Base-by-base conservation (phyloP, 2,329 filamentous ascomycete genomes). In the Talaromyces marneffei region DNA sequence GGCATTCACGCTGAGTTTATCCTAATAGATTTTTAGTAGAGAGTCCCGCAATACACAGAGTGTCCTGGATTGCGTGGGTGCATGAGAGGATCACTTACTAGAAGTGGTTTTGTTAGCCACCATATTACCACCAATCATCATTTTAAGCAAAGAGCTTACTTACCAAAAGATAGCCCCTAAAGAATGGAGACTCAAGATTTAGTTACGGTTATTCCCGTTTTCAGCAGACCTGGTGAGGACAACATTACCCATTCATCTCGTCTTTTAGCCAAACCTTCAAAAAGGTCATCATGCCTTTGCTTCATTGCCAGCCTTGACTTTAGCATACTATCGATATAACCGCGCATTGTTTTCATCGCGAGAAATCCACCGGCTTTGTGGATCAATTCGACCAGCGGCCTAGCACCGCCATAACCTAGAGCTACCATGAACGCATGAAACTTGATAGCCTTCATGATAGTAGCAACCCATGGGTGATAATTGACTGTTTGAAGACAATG, bases 301-400 rank as follows among this genome's bases (percentile, higher is more conserved):
- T 61, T 1, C 70, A 64, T 18, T 73, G 76, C 0, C 64, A 60
- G 27, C 70, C 23, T 31, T 25, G 23, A 27, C 25, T n/a, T 50
- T 27, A 31, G 20, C 44, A 25, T 27, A n/a, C 44, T 31, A 31
- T 50, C 44, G 9, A 31, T 50, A 14, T 31, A 50, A 8, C 23
- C 44, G 5, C 44, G 37, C 37, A 39, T 50, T 18, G 44, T 27
- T 25, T 27, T 31, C 23, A 50, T 50, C 7, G 31, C 42, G 16
- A 27, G 46, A 64, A 62, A 68, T 63, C 29, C 60, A 50, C 53
- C 54, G 20, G 31, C 53, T 61, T 58, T 53, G 25, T 29, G n/a
- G 25, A 53, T 18, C 7, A 53, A 20, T 18, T 53, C 14, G 2
- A 20, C 27, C 3, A 53, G 8, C 10, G 4, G 18, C 44, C 20